Conservation (phyloP, 352 stramenopile species). For the Pythium scleroteichum region DNA sequence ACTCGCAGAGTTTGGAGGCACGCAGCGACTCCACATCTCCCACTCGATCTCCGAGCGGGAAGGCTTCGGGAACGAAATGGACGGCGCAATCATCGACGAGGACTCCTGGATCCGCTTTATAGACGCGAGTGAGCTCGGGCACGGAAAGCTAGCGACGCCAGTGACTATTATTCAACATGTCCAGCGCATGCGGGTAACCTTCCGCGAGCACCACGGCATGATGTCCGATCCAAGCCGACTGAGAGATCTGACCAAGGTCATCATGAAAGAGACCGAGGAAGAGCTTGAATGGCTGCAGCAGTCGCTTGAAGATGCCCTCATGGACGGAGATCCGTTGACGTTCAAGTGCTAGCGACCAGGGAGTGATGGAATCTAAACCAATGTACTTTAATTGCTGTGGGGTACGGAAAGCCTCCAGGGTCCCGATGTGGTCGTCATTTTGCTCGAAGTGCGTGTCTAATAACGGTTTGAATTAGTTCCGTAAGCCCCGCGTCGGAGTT, state of each 20-base stretch:
- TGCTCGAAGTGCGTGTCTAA: too few relatives aligned
- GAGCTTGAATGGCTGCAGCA: conserved; percentile 12
- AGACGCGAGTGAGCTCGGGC: conserved; percentile 10
- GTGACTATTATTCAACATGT: conserved; percentile 20
- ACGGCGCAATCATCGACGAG: conserved; percentile 5
- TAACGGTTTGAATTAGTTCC: too few relatives aligned
- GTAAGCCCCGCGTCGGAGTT: too few relatives aligned
- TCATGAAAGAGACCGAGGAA: conserved; percentile 11
- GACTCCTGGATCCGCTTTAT: conserved; percentile 21
- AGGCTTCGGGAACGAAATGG: conserved; percentile 11
- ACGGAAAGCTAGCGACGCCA: not conserved
- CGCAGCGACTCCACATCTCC: not conserved
- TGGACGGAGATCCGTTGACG: not conserved
- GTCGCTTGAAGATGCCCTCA: conserved; percentile 5
- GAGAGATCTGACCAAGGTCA: conserved; percentile 7
- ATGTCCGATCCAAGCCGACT: not conserved
- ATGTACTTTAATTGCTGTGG: too few relatives aligned
- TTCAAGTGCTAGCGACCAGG: not conserved
- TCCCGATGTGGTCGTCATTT: too few relatives aligned
- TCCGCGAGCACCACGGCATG: not conserved
- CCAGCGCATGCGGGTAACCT: conserved; percentile 1
- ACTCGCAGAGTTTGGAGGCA: not conserved
- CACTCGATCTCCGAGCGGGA: conserved; percentile 4
- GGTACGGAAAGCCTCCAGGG: too few relatives aligned
- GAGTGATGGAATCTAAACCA: too few relatives aligned